Base-by-base conservation (phyloP, 140 eudicot genomes). In the Erigeron philadelphicus region DNA sequence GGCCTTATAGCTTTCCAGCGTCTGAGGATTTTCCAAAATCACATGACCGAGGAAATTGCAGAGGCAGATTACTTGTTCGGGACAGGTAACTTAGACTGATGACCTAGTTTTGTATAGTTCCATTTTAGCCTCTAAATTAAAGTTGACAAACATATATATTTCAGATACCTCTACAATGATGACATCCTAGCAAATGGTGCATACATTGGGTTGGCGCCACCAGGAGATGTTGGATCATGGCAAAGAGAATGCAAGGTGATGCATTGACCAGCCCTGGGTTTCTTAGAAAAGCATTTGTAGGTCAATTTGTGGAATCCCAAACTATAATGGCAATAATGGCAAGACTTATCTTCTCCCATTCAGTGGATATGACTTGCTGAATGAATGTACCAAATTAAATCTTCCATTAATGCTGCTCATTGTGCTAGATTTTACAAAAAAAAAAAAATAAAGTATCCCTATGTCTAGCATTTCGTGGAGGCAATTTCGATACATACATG, bases 1-100 rank as follows among this genome's bases (percentile, higher is more conserved):
- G 96, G 96, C 96, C 96, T 1, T 89, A 89, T 49, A 64, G 75
- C 71, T 89, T 89, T 77, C 96, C 90, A 16, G 94, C 82, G 23
- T 88, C 96, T 6, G 82, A 80, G 59, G 96, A 89, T 79, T 89
- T 84, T 49, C 84, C 84, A 10, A 61, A 67, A 19, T 50, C 80
- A n/a, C 79, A 80, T 68, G 68, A 80, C 35, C 80, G 96, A 63
- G 95, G 96, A 61, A 78, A 49, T 52, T 77, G 78, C 65, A 60
- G 76, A 19, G 96, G 96, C 68, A 89, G 85, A 84, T 75, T 89
- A 71, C 72, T 80, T 18, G 86, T 82, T 43, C 72, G 64, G 64
- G 96, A 89, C 82, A 86, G 87, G 96, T 89, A 74, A 11, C 42
- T 38, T 62, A 42, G 15, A 61, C 52, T 63, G 45, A 16, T 46